A percentile compares a stretch with the other conserved stretches of the same genome.
Evolutionary conservation across 345 rosid genomes (phyloP).

Genomic region (Moricandia arvensis): DNA sequence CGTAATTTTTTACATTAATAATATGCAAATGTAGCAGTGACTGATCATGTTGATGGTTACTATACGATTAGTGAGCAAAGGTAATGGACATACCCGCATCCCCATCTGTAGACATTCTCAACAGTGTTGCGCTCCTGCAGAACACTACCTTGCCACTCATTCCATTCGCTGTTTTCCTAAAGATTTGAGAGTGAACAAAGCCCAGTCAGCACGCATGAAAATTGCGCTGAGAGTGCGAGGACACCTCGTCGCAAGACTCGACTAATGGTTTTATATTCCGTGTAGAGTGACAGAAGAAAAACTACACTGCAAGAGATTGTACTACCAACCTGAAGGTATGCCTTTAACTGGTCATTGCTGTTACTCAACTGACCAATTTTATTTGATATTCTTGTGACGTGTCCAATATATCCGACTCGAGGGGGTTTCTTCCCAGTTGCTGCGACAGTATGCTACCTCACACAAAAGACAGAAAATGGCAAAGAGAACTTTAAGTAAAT

Average conservation of each 20-base stretch:
- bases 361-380: constrained; percentile 76
- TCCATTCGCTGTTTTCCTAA: constrained; percentile 90
- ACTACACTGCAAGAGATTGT: constrained; percentile 1
- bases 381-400: constrained; percentile 81
- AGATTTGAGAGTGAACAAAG: constrained; percentile 22
- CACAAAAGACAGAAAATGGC: constrained; percentile 21
- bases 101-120: constrained; percentile 96
- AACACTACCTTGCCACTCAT: constrained; percentile 75
- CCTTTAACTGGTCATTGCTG: constrained; percentile 58
- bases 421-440: constrained; percentile 69
- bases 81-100: constrained; percentile 70
- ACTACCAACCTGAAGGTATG: constrained; percentile 69
- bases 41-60: constrained; percentile 10
- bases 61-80: neutral
- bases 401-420: constrained; percentile 85
- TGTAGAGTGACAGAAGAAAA: constrained; percentile 19
- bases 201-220: constrained; percentile 20
- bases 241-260: constrained; percentile 5
- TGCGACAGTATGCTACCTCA: constrained; percentile 73
- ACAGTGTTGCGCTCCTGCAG: constrained; percentile 84
- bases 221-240: neutral
- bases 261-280: neutral
- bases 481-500: constrained; percentile 5
- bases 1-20: constrained; percentile 4
- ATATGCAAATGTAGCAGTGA: neutral